Percentiles rank a stretch among this genome's conserved stretches.
Conservation (phyloP, 768 basidiomycete species). For the Agaricus blazei region DNA sequence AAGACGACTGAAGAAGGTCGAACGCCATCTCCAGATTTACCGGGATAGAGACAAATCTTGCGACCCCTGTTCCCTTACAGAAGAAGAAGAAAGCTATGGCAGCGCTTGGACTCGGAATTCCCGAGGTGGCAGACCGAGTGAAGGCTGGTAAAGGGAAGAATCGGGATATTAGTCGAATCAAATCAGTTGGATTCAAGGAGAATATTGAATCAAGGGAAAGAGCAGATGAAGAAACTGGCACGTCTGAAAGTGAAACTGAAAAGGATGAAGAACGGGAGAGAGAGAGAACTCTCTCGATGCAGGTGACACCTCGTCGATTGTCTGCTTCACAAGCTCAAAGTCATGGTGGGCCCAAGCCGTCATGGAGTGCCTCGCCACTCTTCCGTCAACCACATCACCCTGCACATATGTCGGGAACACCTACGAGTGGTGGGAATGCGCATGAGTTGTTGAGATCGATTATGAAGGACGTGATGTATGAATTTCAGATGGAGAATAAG, state of each 20-base stretch:
- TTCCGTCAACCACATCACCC: constrained; percentile 17
- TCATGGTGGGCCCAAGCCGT: constrained; percentile 19
- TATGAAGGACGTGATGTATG: constrained; percentile 68
- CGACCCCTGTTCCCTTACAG: constrained; percentile 27
- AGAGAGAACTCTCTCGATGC: constrained; percentile 43
- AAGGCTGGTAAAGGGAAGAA: constrained; percentile 28
- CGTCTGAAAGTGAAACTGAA: constrained; percentile 19
- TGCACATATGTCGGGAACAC: background rate
- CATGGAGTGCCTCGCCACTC: constrained; percentile 37
- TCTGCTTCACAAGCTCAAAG: constrained; percentile 4
- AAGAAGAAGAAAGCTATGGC: constrained; percentile 18
- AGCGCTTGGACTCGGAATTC: constrained; percentile 40
- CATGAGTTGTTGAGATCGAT: constrained; percentile 62
- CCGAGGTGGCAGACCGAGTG: constrained; percentile 51
- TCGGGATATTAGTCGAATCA: constrained; percentile 28
- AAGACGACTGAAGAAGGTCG: constrained; percentile 17
- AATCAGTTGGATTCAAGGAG: constrained; percentile 43
- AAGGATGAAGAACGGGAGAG: constrained; percentile 21
- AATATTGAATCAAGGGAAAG: constrained; percentile 20
- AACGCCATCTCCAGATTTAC: constrained; percentile 40
- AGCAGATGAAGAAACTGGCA: background rate
- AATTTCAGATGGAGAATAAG: constrained; percentile 64
- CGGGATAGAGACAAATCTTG: constrained; percentile 25
- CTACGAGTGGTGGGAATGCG: constrained; percentile 24
- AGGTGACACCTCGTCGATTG: constrained; percentile 52